Conservation (phyloP, 768 basidiomycete species). For the Rhizopogon sp. region DNA sequence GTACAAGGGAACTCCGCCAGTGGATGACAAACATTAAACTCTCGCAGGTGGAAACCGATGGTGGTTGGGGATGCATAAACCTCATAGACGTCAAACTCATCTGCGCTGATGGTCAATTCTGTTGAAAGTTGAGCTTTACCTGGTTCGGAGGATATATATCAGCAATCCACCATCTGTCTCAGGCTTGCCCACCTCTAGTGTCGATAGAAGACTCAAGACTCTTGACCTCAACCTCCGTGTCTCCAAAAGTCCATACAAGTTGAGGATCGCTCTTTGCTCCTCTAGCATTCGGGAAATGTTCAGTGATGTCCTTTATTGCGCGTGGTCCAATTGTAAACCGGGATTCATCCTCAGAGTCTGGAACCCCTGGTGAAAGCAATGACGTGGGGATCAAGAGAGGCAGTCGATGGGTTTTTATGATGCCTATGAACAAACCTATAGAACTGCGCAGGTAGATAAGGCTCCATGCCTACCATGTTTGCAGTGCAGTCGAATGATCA, state of each 20-base stretch:
- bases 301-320: slow-evolving; percentile 71
- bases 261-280: slow-evolving; percentile 69
- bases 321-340: slow-evolving; percentile 67
- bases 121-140: slow-evolving; percentile 65
- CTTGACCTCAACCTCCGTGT: slow-evolving; percentile 61
- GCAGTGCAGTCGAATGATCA: slow-evolving; percentile 71
- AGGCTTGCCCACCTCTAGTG: slow-evolving; percentile 43
- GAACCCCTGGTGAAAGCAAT: slow-evolving; percentile 62
- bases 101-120: slow-evolving; percentile 68
- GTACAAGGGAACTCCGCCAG: not conserved
- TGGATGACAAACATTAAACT: slow-evolving; percentile 61
- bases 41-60: slow-evolving; percentile 76
- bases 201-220: slow-evolving; percentile 66
- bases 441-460: not conserved
- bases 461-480: slow-evolving; percentile 60
- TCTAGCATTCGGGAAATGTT: slow-evolving; percentile 69
- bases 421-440: slow-evolving; percentile 40
- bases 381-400: slow-evolving; percentile 53
- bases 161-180: not conserved
- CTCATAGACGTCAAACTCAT: slow-evolving; percentile 79
- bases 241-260: slow-evolving; percentile 75
- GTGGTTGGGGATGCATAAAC: slow-evolving; percentile 57
- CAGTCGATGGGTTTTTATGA: slow-evolving; percentile 78
- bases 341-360: slow-evolving; percentile 55
- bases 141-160: slow-evolving; percentile 19